phyloP scores from a whole-genome alignment of 1,284 basidiomycete species.

The Megacollybia platyphylla region DNA sequence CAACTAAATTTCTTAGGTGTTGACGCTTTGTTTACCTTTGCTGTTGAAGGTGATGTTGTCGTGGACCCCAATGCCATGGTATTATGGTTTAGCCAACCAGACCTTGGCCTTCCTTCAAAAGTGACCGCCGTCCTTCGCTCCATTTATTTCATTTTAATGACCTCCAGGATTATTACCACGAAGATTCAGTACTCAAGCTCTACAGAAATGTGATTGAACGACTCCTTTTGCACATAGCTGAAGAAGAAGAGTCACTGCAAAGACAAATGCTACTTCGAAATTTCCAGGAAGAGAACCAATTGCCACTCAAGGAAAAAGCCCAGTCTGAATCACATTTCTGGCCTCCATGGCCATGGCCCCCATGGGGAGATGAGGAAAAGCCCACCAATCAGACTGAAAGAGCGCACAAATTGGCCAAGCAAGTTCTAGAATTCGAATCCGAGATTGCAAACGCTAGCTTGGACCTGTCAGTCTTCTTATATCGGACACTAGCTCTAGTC shows the following conservation, averaged over 20 bases:
- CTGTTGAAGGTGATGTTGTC: slow-evolving; percentile 81
- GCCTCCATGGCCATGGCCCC: slow-evolving; percentile 86
- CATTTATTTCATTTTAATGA: slow-evolving; percentile 5
- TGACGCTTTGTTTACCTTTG: slow-evolving; percentile 65
- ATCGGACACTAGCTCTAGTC: slow-evolving; percentile 1
- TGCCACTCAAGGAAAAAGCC: slow-evolving; percentile 7
- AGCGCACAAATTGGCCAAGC: slow-evolving; percentile 54
- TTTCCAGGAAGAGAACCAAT: slow-evolving; percentile 5
- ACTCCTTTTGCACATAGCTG: slow-evolving; percentile 52
- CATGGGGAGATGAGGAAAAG: slow-evolving; percentile 46
- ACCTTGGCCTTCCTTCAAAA: slow-evolving; percentile 82
- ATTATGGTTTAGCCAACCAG: slow-evolving; percentile 78
- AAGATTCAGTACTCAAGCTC: slow-evolving; percentile 54
- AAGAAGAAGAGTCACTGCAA: slow-evolving; percentile 24
- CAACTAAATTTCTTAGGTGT: slow-evolving; percentile 37
- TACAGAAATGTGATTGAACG: slow-evolving; percentile 65
- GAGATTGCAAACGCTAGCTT: slow-evolving; percentile 73
- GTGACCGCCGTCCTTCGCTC: slow-evolving; percentile 18
- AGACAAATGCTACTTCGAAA: slow-evolving; percentile 6
- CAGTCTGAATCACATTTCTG: slow-evolving; percentile 38
- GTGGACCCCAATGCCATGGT: slow-evolving; percentile 83
- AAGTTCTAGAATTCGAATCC: slow-evolving; percentile 74
- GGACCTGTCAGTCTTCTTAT: slow-evolving; percentile 44
- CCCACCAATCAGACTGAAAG: slow-evolving; percentile 30
- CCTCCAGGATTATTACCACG: slow-evolving; percentile 80